Percentiles rank a stretch among this genome's conserved stretches.
These are phyloP conservation scores for Funneliformis caledonium DNA, from an alignment of 371 early-diverging fungal species.

Conservation along the genomic window DNA sequence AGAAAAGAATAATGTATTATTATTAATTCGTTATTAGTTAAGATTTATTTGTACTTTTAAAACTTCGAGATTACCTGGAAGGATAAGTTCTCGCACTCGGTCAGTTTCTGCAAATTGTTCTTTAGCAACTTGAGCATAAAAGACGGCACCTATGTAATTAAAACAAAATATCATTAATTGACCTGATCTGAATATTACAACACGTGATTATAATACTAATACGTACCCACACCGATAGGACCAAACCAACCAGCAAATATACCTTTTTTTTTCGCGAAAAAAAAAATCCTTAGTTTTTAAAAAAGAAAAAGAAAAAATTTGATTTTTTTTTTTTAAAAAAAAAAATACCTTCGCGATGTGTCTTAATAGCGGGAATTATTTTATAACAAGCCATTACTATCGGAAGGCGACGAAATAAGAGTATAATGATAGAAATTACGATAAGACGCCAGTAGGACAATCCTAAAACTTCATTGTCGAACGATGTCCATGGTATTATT, in stretches of 20 bases:
- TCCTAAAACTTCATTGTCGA: constrained; percentile 58
- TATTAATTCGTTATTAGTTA: not conserved
- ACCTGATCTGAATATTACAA: not conserved
- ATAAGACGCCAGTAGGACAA: constrained; percentile 73
- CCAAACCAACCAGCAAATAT: constrained; percentile 97
- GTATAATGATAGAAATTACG: constrained; percentile 69
- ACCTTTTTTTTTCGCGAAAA: constrained; percentile 46
- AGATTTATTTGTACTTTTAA: not conserved
- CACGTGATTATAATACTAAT: not conserved
- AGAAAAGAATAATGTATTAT: constrained; percentile 46
- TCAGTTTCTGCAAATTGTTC: constrained; percentile 53
- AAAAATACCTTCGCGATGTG: constrained; percentile 62
- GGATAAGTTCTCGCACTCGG: constrained; percentile 43
- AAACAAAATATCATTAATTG: not conserved
- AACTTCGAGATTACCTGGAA: constrained; percentile 36
- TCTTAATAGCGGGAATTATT: constrained; percentile 75
- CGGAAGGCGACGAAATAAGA: constrained; percentile 86
- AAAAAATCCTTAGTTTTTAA: not conserved
- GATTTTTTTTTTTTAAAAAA: not conserved
- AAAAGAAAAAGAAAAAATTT: not conserved
- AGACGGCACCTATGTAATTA: constrained; percentile 72
- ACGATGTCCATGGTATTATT: constrained; percentile 79
- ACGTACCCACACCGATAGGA: constrained; percentile 83
- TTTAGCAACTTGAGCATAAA: constrained; percentile 67
- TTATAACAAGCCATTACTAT: constrained; percentile 68